Evolutionary conservation across 2,329 filamentous ascomycete genomes (phyloP), one percentile per base, ranked within the genome.

Genomic region (Delphinella strobiligena): DNA sequence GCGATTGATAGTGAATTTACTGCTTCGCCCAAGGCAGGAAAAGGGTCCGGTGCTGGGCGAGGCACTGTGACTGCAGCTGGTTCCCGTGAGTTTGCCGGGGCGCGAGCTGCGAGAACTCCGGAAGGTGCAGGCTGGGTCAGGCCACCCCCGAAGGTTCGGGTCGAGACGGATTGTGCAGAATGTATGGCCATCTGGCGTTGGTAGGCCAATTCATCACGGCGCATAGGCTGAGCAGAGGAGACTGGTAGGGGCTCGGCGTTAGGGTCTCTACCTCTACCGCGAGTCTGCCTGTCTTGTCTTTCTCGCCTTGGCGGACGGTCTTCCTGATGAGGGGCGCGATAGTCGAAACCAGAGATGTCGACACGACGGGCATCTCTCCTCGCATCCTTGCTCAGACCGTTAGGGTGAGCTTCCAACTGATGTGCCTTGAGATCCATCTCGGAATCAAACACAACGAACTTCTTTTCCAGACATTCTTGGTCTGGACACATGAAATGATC

Each of bases 351-450:
- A 0, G 87, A 84, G 48, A 98, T 79, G 55, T 96, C 84, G 4
- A 98, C 88, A 17, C 81, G 65, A 37, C 88, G 74, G 4, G 86
- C 84, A 57, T 95, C 89, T 52, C 86, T 72, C 41, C 87, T 71
- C 2, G 82, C 78, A 49, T 89, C 82, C 53, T 93, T 95, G 7
- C 86, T 85, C 17, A 93, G 59, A 0, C 80, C 75, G 49, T 79
- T 77, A 0, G 80, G 85, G 55, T 98, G 91, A 39, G 80, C 75
- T 50, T 82, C 80, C 8, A 98, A 63, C 57, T 93, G 85, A 61
- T 98, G 91, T 3, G 82, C 91, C 59, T 96, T 93, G 34, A 98
- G 65, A 53, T 98, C 91, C 69, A 98, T 79, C 54, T 95, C 85
- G 0, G 87, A 88, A 40, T 86, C 85, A 51, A 98, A 98, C 1